These are phyloP conservation scores for Penicillium hordei DNA, from an alignment of 2,329 filamentous ascomycete species.

Conservation along the genomic window DNA sequence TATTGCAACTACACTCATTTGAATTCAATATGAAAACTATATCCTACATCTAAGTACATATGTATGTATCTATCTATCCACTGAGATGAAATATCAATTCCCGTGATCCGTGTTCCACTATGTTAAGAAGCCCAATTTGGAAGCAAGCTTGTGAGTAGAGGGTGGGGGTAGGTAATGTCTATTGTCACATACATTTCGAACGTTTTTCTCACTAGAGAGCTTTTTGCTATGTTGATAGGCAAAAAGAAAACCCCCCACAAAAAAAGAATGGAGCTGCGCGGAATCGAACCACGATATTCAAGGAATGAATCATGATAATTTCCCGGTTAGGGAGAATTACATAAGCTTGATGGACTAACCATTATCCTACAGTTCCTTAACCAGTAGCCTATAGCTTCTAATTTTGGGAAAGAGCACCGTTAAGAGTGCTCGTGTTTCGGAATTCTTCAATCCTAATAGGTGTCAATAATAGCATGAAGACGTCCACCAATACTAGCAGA, in stretches of 20 bases:
- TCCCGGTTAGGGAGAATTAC: background rate
- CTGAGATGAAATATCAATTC: background rate
- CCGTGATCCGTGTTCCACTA: background rate
- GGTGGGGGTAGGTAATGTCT: too few relatives aligned
- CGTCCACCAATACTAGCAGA: background rate
- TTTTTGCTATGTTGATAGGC: background rate
- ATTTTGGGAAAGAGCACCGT: background rate
- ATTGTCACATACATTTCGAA: too few relatives aligned
- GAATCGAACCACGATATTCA: constrained; percentile 12
- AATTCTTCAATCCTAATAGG: too few relatives aligned
- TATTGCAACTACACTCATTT: background rate
- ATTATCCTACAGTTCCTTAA: constrained; percentile 10
- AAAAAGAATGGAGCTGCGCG: constrained; percentile 5
- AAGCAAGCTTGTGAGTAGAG: background rate
- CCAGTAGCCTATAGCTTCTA: constrained; percentile 2
- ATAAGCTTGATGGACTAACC: constrained; percentile 12
- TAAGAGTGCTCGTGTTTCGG: background rate
- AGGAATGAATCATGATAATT: constrained; percentile 10
- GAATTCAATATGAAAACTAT: background rate
- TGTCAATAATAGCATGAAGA: background rate
- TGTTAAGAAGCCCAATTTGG: background rate
- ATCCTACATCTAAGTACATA: too few relatives aligned
- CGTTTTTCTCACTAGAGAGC: background rate
- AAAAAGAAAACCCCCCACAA: background rate
- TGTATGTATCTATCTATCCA: background rate